Evolutionary conservation across 192 early-diverging fungal species (phyloP), one percentile per base, ranked within the genome.

Genomic region (Thamnidium elegans): DNA sequence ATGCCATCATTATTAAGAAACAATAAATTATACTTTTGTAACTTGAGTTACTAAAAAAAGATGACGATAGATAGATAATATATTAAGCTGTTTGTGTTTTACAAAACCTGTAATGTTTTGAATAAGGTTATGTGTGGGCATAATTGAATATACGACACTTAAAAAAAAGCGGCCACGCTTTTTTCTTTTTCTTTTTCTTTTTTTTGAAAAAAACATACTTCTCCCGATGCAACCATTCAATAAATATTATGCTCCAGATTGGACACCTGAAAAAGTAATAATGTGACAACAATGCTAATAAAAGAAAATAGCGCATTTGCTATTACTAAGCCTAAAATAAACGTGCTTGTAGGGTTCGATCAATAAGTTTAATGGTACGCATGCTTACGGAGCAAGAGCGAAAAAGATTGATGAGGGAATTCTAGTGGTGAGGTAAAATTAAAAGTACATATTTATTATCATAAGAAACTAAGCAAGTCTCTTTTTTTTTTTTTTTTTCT

Each of bases 331-430:
- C 8, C 4, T 43, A 17, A 20, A 51, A 21, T 23, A 43, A 13
- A 23, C 26, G 26, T 26, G 26, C 26, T 26, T 63, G 21, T 56
- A 92, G 80, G 93, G 93, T 7, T 90, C 93, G 1, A 89, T 89
- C 66, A 97, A 96, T 76, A 83, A 73, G 20, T 91, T 82, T 82
- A 85, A 92, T 6, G 93, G 93, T 11, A 91, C 94, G 63, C 95
- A 97, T 69, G 92, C 94, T 8, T 78, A 94, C 4, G 84, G 95
- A 10, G 88, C 90, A 46, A 79, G 95, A 44, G 95, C 95, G 2
- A 78, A 91, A 17, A 94, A 94, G 65, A 83, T 97, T 8, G 88
- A 92, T 67, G 80, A 97, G 63, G 95, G 95, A 7, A 92, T 97
- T 62, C 80, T 97, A 17, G 81, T 95, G 34, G 86, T 94, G 55